Evolutionary conservation across 2,329 filamentous ascomycete genomes (phyloP), one percentile per base, ranked within the genome.

Genomic region (Furcasterigmium sp.): DNA sequence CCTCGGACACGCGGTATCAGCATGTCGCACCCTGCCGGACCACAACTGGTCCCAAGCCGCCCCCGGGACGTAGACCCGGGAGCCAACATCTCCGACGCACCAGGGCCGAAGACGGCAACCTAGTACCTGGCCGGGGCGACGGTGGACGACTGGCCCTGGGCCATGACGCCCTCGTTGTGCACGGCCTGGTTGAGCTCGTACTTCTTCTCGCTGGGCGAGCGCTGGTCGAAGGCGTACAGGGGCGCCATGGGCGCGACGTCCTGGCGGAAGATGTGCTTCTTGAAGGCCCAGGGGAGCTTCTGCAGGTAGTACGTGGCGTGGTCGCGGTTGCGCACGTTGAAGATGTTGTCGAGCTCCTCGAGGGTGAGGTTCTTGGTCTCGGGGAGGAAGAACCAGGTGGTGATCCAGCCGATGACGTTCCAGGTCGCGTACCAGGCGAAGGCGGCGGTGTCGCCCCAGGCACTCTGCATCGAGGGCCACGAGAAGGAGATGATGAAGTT

Each of bases 381-480:
- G 3, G 62, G 62, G 0, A 64, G 51, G 4, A 62, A 32, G 46
- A 63, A 63, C 38, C 61, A 62, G 11, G 54, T 52, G 7, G 63
- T 56, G 4, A 61, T n/a, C 50, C 55, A 63, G 0, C 59, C 59
- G 8, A 63, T 50, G 1, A 63, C 4, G 28, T 62, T 63, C 60
- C 61, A 69, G 2, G 54, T 60, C 0, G 64, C 65, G 20, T 66
- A 67, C 43, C 63, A 68, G 37, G 62, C 55, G 35, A 70, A 65
- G 3, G 61, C 65, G 3, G 65, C 65, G 0, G 58, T 63, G 3
- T 50, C 51, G 5, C 56, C 56, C 5, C 66, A 53, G 0, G 44
- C 44, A 0, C 34, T 7, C 0, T 39, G 36, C 6, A 64, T 46
- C 1, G 47, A 41, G 2, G 60, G 62, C 61, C 60, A 64, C 2